These are phyloP conservation scores for Raphidocelis subcapitata DNA, from an alignment of 139 green algal species.

Conservation along the genomic window DNA sequence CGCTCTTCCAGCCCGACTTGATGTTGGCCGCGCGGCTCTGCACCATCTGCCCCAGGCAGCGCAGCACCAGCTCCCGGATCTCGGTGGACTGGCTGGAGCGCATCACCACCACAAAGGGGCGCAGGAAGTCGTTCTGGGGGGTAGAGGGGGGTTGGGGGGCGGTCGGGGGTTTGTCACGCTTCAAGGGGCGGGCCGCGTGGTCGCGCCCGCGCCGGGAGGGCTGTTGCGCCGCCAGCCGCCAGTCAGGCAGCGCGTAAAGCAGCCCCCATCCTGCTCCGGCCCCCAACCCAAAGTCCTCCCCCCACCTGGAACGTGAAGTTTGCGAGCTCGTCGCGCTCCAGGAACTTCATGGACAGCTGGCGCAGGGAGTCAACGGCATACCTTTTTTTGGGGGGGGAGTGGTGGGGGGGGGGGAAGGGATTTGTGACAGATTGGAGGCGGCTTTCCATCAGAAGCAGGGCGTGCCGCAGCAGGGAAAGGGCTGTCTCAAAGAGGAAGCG, in stretches of 20 bases:
- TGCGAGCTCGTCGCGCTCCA: constrained; percentile 96
- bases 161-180: too few relatives aligned
- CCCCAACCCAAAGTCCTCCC: too few relatives aligned
- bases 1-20: constrained; percentile 97
- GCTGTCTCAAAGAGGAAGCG: too few relatives aligned
- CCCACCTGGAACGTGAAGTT: constrained; percentile 97
- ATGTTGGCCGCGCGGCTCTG: constrained; percentile 90
- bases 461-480: neutral
- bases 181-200: too few relatives aligned
- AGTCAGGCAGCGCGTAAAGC: too few relatives aligned
- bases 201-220: too few relatives aligned
- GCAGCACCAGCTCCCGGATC: constrained; percentile 98
- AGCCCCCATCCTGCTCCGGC: too few relatives aligned
- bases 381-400: constrained; percentile 55
- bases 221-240: too few relatives aligned
- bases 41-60: constrained; percentile 91
- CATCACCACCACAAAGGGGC: constrained; percentile 98
- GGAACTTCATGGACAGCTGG: constrained; percentile 83
- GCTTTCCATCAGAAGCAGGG: neutral
- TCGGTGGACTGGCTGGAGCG: constrained; percentile 78
- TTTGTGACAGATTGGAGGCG: too few relatives aligned
- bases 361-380: constrained; percentile 54
- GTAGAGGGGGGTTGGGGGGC: too few relatives aligned
- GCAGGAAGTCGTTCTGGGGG: constrained; percentile 90
- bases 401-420: too few relatives aligned